These are phyloP conservation scores for Microthlaspi erraticum DNA, from an alignment of 345 rosid species.

Conservation along the genomic window DNA sequence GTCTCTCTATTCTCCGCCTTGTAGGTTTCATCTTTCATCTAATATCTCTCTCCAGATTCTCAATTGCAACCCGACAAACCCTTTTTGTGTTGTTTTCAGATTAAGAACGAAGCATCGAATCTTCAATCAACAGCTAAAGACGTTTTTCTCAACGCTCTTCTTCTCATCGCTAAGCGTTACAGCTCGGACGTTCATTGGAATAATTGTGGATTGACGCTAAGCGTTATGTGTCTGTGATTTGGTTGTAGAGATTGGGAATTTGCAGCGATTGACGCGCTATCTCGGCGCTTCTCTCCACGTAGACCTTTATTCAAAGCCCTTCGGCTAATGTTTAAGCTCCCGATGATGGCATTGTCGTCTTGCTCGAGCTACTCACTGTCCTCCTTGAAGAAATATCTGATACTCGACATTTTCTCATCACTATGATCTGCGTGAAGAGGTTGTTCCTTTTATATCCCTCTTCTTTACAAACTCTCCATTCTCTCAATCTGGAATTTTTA, in stretches of 20 bases:
- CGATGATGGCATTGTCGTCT: slow-evolving; percentile 79
- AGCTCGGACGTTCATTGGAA: slow-evolving; percentile 67
- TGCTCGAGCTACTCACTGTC: slow-evolving; percentile 91
- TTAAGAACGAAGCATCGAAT: slow-evolving; percentile 81
- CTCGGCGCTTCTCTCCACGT: slow-evolving; percentile 80
- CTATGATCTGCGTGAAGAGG: slow-evolving; percentile 31
- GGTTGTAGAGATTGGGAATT: slow-evolving; percentile 10
- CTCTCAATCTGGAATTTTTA: no score
- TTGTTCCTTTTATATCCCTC: no score
- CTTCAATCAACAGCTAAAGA: slow-evolving; percentile 74
- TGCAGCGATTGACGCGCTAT: slow-evolving; percentile 95
- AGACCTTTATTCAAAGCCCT: slow-evolving; percentile 76
- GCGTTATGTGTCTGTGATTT: slow-evolving; percentile 26
- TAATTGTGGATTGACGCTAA: neutral
- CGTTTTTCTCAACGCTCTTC: slow-evolving; percentile 81
- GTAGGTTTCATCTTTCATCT: slow-evolving; percentile 56
- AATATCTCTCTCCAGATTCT: neutral
- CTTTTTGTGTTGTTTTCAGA: slow-evolving; percentile 51
- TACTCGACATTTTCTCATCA: slow-evolving; percentile 59
- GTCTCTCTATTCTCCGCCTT: slow-evolving; percentile 80
- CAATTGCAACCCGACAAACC: slow-evolving; percentile 13
- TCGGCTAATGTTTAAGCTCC: slow-evolving; percentile 81
- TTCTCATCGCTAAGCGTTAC: slow-evolving; percentile 79
- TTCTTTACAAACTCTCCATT: no score
- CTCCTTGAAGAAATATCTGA: slow-evolving; percentile 92